Base-by-base conservation (phyloP, 345 rosid genomes). In the Psidium friedrichsthalianum region DNA sequence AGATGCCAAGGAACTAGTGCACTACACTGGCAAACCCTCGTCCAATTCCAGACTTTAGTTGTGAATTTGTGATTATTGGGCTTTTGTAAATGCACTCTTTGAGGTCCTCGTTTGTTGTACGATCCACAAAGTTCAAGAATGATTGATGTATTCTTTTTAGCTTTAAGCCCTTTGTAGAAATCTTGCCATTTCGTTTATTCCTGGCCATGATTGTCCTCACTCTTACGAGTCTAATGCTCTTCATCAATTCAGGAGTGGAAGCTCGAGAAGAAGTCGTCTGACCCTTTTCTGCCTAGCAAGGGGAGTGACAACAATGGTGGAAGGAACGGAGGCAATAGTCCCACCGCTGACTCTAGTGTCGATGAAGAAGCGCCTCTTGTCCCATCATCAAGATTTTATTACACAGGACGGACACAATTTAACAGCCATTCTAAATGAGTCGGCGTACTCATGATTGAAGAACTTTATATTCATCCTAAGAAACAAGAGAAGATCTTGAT, bases 281-380 rank as follows among this genome's bases (percentile, higher is more conserved):
- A 96, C 87, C 88, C 93, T 80, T 96, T 87, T 90, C 86, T 40
- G 27, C 98, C 96, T 9, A 90, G 84, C 81, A 91, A 81, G 85
- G 88, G 88, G 86, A 88, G 81, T 21, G 93, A 92, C 85, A 88
- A 54, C 47, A 83, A 42, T 69, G 90, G 89, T 82, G 92, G 89
- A 16, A 87, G 84, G 40, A 82, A 89, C 25, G 89, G 90, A 20
- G 92, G 90, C 14, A 88, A 87, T 49, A 85, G 61, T 49, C 47
- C 89, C 25, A 82, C 91, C 16, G 88, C 90, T 5, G 95, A 85
- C 15, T 82, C 88, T 85, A 92, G 85, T 20, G 87, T 87, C 16
- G 98, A 96, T 51, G 98, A 96, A 90, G 99, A 96, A 94, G 92
- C 94, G 29, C 98, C 96, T 84, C 89, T 96, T 81, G 87, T 96